Evolutionary conservation across 2,329 filamentous ascomycete genomes (phyloP), one percentile per base, ranked within the genome.

Genomic region (Parastagonospora avenae): DNA sequence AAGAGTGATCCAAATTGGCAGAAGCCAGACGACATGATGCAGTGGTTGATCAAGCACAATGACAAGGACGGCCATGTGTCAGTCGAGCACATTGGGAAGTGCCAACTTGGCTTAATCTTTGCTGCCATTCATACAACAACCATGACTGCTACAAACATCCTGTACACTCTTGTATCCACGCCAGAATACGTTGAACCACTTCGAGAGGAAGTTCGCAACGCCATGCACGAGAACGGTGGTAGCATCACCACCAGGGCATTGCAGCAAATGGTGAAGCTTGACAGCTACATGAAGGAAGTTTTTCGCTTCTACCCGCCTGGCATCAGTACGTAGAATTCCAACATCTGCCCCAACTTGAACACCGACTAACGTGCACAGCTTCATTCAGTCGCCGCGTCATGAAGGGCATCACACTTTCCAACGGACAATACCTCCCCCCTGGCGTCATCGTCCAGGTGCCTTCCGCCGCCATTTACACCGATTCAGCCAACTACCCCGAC

Each of bases 341-440:
- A 30, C 4, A 19, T 4, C 14, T 14, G n/a, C 0, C 10, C 16
- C 4, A 15, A 12, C 27, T 14, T 16, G 42, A 19, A 48, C 40
- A 46, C 8, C 19, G 24, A 15, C 36, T 40, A 15, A 40, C 36
- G 14, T 4, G 11, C 14, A 8, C 32, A 66, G 63, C 72, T 1
- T 77, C 80, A 2, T 83, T 84, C 66, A 64, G 67, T 19, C 80
- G 82, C 51, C 81, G 79, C 55, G 80, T 82, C 8, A 68, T 80
- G 31, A 75, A 78, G 57, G 73, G 78, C 4, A 76, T 85, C 58
- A 77, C 76, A 2, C 78, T 84, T 1, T 82, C 81, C 38, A 81
- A 82, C 62, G 83, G 82, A 12, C 79, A 83, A 41, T 74, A 76
- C 50, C 64, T 76, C 5, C 74, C 74, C 0, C 52, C 66, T 1